phyloP scores from a whole-genome alignment of 192 early-diverging fungal species.

The Coemansia sp. region DNA sequence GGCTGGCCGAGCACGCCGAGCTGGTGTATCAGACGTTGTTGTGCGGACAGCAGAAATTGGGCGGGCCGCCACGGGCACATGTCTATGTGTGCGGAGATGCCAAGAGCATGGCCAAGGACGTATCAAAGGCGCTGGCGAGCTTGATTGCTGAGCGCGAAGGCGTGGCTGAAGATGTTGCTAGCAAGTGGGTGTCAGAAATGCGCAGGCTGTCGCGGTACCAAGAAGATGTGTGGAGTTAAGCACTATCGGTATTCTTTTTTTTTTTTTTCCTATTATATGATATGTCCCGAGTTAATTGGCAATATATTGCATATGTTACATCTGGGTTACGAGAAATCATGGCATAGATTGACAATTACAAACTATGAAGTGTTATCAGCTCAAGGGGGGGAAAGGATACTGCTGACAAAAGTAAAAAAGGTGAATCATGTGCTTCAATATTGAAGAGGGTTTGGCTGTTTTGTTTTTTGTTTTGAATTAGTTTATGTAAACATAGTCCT shows the following conservation, averaged over 20 bases:
- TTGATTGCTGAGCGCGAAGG: conserved; percentile 69
- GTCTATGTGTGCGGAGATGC: conserved; percentile 97
- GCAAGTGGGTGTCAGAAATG: conserved; percentile 83
- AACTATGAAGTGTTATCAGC: no score
- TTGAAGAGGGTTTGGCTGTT: no score
- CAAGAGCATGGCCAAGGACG: conserved; percentile 95
- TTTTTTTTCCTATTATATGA: not conserved
- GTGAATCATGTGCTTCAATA: no score
- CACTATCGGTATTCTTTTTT: not conserved
- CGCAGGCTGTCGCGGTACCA: conserved; percentile 79
- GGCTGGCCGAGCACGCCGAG: conserved; percentile 70
- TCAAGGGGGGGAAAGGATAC: no score
- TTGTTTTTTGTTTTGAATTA: conserved; percentile 1
- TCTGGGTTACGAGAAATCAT: not conserved
- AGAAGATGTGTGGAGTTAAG: conserved; percentile 81
- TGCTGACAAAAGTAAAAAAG: no score
- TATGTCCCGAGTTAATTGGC: not conserved
- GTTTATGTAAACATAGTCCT: conserved; percentile 2
- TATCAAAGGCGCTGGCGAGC: conserved; percentile 63
- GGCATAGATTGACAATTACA: not conserved
- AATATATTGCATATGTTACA: not conserved
- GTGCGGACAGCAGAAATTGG: conserved; percentile 58
- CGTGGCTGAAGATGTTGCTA: conserved; percentile 65
- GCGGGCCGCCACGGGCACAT: conserved; percentile 59
- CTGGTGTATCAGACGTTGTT: conserved; percentile 80